Percentiles rank a stretch among this genome's conserved stretches.
Conservation (phyloP, 1,139 yeast species). For the Saccharomyces hybrid region DNA sequence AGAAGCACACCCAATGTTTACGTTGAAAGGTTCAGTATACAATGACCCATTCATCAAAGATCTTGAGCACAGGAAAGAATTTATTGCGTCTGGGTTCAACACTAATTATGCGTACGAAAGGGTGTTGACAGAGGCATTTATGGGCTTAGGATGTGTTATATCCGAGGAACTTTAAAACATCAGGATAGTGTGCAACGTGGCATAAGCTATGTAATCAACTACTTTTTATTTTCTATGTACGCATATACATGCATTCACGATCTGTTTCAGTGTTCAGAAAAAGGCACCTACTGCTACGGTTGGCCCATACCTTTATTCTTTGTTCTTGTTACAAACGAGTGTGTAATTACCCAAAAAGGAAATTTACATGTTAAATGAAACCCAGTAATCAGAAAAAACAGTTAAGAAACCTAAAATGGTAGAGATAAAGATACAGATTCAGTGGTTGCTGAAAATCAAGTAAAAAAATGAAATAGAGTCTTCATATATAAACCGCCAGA, state of each 20-base stretch:
- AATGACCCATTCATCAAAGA: conserved; percentile 56
- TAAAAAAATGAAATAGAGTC: background rate
- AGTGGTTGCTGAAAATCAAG: background rate
- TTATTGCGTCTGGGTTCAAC: conserved; percentile 80
- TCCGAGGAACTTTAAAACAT: conserved; percentile 47
- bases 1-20: conserved; percentile 41
- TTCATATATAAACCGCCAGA: background rate
- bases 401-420: background rate
- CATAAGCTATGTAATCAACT: background rate
- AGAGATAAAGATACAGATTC: background rate
- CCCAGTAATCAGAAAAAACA: background rate
- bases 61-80: conserved; percentile 57
- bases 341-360: background rate
- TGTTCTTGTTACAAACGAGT: background rate
- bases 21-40: conserved; percentile 38
- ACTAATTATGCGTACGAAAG: conserved; percentile 62
- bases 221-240: background rate
- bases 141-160: conserved; percentile 77
- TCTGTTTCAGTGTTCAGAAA: background rate
- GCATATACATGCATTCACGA: background rate
- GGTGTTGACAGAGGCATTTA: conserved; percentile 79
- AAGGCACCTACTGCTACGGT: background rate
- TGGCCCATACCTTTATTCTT: background rate
- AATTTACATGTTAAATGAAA: background rate
- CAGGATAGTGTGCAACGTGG: conserved; percentile 1